phyloP scores from a whole-genome alignment of 2,329 filamentous ascomycete genomes.

The Teratosphaeria gauchensis region DNA sequence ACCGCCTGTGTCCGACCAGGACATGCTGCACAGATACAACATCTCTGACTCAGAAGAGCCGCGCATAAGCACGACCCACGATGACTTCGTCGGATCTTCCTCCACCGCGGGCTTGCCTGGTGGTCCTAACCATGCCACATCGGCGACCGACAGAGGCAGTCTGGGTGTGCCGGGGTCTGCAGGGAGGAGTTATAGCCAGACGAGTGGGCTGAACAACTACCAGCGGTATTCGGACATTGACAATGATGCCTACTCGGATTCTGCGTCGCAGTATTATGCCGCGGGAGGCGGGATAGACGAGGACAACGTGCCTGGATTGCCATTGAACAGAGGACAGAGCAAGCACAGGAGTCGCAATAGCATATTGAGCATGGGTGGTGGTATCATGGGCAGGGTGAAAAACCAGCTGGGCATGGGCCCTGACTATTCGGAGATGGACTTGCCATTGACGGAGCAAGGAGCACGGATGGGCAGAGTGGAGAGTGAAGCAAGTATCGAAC shows the following conservation, averaged over 20 bases:
- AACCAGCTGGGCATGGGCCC: conserved; percentile 79
- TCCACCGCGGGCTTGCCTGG: conserved; percentile 38
- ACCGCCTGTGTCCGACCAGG: conserved; percentile 71
- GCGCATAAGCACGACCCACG: conserved; percentile 84
- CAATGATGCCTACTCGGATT: conserved; percentile 65
- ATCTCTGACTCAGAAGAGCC: conserved; percentile 51
- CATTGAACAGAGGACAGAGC: conserved; percentile 41
- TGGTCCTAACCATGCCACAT: conserved; percentile 30
- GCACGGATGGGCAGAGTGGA: conserved; percentile 24
- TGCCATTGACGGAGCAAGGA: conserved; percentile 76
- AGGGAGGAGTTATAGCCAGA: conserved; percentile 55
- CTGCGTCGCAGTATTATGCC: conserved; percentile 60
- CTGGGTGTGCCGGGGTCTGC: conserved; percentile 20
- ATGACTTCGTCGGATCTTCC: conserved; percentile 70
- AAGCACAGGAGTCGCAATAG: conserved; percentile 63
- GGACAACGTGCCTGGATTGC: conserved; percentile 39
- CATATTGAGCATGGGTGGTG: conserved; percentile 76
- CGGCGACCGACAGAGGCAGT: conserved; percentile 16
- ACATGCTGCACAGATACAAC: conserved; percentile 65
- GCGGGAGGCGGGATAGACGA: conserved; percentile 53
- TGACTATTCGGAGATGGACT: conserved; percentile 94
- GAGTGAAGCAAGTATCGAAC: conserved; percentile 3
- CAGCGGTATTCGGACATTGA: conserved; percentile 85
- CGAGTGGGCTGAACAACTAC: conserved; percentile 77
- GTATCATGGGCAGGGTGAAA: conserved; percentile 77